phyloP scores from a whole-genome alignment of 345 rosid genomes.

The Cardiospermum halicacabum region DNA sequence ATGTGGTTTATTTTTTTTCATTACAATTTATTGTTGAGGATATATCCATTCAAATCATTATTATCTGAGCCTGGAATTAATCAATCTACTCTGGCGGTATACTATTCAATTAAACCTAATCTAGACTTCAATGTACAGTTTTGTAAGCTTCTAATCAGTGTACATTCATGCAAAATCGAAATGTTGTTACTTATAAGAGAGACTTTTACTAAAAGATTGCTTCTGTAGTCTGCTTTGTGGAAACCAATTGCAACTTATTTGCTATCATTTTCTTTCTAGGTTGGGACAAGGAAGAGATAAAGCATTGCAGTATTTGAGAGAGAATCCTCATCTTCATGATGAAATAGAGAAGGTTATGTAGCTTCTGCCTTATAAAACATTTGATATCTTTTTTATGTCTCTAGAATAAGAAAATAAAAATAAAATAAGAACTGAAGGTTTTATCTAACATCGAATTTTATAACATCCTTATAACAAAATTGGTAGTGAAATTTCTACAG shows the following conservation, averaged over 20 bases:
- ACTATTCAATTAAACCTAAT: not conserved
- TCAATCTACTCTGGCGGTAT: not conserved
- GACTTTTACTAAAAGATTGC: not conserved
- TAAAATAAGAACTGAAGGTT: too few relatives aligned
- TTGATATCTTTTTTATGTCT: too few relatives aligned
- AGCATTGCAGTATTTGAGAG: slow-evolving; percentile 78
- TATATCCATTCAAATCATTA: not conserved
- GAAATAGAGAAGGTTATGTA: slow-evolving; percentile 77
- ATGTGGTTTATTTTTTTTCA: not conserved
- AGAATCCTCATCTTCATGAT: slow-evolving; percentile 52
- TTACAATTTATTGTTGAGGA: not conserved
- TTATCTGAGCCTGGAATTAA: not conserved
- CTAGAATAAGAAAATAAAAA: too few relatives aligned
- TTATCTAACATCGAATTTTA: too few relatives aligned
- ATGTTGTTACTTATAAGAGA: too few relatives aligned
- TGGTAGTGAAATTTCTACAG: too few relatives aligned
- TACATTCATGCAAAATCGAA: not conserved
- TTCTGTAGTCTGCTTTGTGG: not conserved
- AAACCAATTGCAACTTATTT: slow-evolving; percentile 4
- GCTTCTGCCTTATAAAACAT: not conserved
- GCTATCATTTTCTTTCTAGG: slow-evolving; percentile 29
- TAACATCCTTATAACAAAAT: too few relatives aligned
- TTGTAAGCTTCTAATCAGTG: not conserved
- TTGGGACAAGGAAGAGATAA: slow-evolving; percentile 94
- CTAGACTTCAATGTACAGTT: not conserved